Percentiles rank a stretch among this genome's conserved stretches.
These are phyloP conservation scores for Nicotiana benthamiana DNA, from an alignment of 257 asterid genomes.

Conservation along the genomic window DNA sequence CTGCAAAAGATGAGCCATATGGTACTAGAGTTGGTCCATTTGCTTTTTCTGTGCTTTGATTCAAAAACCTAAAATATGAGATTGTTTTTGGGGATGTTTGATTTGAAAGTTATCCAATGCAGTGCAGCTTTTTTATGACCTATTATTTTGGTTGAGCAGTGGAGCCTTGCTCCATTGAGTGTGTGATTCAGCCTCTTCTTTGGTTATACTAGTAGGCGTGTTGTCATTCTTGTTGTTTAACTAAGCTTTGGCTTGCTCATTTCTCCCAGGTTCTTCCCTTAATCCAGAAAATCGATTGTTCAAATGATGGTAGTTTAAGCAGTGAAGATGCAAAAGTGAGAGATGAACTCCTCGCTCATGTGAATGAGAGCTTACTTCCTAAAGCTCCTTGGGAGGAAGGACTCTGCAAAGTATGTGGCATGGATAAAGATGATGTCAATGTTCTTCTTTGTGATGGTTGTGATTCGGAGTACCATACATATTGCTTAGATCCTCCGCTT, in stretches of 20 bases:
- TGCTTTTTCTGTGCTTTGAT: neutral
- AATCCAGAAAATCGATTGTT: slow-evolving; percentile 11
- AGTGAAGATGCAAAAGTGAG: slow-evolving; percentile 51
- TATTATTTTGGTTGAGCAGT: neutral
- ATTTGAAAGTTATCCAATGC: neutral
- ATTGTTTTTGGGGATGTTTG: neutral
- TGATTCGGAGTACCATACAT: slow-evolving; percentile 84
- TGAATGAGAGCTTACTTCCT: slow-evolving; percentile 59
- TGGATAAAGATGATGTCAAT: slow-evolving; percentile 89
- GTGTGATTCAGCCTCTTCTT: neutral
- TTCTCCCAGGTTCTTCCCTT: slow-evolving; percentile 56
- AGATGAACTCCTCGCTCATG: slow-evolving; percentile 48
- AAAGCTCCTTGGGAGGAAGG: slow-evolving; percentile 99
- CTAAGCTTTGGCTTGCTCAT: slow-evolving; percentile 8
- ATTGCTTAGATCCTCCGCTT: slow-evolving; percentile 94
- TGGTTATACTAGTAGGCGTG: neutral
- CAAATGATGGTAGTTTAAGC: slow-evolving; percentile 18
- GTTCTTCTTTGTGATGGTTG: slow-evolving; percentile 85
- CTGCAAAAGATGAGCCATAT: neutral
- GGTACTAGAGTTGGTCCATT: neutral
- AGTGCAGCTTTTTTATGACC: neutral
- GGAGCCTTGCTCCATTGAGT: neutral
- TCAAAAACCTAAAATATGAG: neutral
- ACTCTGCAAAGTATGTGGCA: slow-evolving; percentile 89
- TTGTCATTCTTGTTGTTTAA: slow-evolving; percentile 3